Evolutionary conservation across 257 asterid genomes (phyloP).

Genomic region (Apocynum venetum): DNA sequence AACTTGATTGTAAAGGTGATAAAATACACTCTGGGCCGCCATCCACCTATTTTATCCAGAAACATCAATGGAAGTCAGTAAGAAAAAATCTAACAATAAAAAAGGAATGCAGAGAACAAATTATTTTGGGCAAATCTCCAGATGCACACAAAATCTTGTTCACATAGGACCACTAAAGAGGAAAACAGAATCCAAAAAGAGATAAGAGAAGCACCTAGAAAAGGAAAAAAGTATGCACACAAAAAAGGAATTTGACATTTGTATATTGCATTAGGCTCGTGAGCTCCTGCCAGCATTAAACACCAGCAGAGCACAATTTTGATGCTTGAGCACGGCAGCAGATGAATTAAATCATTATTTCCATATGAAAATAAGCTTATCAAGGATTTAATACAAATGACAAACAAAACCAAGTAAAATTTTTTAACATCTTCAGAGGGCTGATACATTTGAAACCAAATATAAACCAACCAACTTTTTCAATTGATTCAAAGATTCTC

Average conservation of each 20-base stretch:
- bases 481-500: not conserved
- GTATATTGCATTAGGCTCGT: not conserved
- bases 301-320: not conserved
- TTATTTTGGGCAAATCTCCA: not conserved
- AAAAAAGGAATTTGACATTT: not conserved
- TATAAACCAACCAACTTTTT: not conserved
- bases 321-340: not conserved
- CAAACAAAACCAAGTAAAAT: not conserved
- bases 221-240: not conserved
- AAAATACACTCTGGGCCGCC: constrained; percentile 89
- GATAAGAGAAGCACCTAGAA: not conserved
- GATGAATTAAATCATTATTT: not conserved
- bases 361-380: not conserved
- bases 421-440: not conserved
- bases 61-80: constrained; percentile 24
- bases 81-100: constrained; percentile 7
- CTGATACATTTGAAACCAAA: not conserved
- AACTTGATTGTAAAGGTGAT: constrained; percentile 94
- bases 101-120: not conserved
- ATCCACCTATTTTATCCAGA: constrained; percentile 65
- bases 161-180: not conserved
- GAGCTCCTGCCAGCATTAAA: not conserved
- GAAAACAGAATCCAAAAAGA: not conserved
- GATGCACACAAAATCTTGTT: not conserved
- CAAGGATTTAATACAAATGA: not conserved